phyloP scores from a whole-genome alignment of 1,284 basidiomycete species.

The Coniophora puteana region DNA sequence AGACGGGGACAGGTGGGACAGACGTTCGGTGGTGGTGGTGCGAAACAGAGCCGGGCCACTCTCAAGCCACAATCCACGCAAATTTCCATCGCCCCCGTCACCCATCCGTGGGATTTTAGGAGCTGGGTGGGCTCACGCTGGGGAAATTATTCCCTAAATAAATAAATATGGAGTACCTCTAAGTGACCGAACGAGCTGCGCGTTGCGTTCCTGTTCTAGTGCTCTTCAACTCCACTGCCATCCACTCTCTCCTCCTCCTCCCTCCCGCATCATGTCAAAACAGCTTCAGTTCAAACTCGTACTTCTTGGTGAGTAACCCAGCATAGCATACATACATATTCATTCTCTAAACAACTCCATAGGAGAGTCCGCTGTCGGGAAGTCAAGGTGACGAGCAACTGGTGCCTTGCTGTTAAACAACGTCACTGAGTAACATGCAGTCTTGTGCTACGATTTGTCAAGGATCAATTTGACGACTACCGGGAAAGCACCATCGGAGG shows the following conservation, averaged over 20 bases:
- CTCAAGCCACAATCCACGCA: too few relatives aligned
- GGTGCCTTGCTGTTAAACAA: conserved; percentile 7
- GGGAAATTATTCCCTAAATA: conserved; percentile 21
- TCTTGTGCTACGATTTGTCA: conserved; percentile 92
- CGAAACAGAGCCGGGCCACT: conserved; percentile 21
- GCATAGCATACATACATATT: conserved; percentile 3
- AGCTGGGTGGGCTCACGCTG: conserved; percentile 17
- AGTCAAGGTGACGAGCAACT: conserved; percentile 68
- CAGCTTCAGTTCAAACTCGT: conserved; percentile 91
- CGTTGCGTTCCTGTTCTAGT: conserved; percentile 6
- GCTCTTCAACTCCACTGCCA: conserved; percentile 2
- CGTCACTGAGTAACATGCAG: conserved; percentile 48
- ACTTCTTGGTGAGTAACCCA: conserved; percentile 64
- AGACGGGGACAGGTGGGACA: conserved; percentile 12
- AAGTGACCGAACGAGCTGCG: conserved; percentile 9
- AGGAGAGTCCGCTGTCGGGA: conserved; percentile 97
- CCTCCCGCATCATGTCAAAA: conserved; percentile 61
- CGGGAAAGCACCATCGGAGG: conserved; percentile 89
- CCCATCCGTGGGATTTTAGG: too few relatives aligned
- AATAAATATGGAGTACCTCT: conserved; percentile 7
- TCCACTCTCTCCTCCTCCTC: conserved; percentile 9
- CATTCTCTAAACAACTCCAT: conserved; percentile 8
- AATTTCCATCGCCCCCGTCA: too few relatives aligned
- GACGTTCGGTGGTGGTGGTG: conserved; percentile 25
- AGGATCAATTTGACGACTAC: conserved; percentile 98